Conservation (phyloP, 192 early-diverging fungal genomes). For the Chytriomyces sp. region DNA sequence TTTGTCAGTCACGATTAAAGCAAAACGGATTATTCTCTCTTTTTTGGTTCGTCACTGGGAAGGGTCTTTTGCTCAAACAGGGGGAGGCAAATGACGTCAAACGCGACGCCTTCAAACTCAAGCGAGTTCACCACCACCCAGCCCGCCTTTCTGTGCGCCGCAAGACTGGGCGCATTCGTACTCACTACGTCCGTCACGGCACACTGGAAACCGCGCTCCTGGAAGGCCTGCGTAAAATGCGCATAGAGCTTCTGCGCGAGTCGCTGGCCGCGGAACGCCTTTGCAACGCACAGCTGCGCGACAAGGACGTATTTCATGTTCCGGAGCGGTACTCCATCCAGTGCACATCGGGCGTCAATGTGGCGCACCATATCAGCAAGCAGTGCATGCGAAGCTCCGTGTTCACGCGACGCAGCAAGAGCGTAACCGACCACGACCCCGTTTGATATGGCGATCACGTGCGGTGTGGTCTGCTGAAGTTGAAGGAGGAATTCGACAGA, state of each 20-base stretch:
- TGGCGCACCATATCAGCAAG: constrained; percentile 10
- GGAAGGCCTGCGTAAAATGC: constrained; percentile 11
- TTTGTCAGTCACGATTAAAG: too few relatives aligned
- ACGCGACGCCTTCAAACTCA: constrained; percentile 2
- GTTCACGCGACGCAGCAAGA: constrained; percentile 10
- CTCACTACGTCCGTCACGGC: constrained; percentile 3
- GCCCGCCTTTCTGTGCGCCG: constrained; percentile 10
- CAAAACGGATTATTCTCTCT: too few relatives aligned
- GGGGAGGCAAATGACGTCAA: constrained; percentile 15
- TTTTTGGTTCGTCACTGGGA: too few relatives aligned
- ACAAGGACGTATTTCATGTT: constrained; percentile 14
- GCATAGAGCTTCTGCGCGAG: constrained; percentile 24
- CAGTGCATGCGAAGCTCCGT: constrained; percentile 18
- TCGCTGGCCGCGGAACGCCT: constrained; percentile 20
- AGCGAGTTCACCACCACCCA: constrained; percentile 1
- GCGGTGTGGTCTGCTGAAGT: constrained; percentile 29
- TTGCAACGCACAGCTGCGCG: constrained; percentile 40
- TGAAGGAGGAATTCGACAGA: constrained; percentile 27
- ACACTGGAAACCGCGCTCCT: neutral
- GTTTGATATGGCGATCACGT: constrained; percentile 16
- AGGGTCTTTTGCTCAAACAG: too few relatives aligned
- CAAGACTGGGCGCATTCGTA: neutral
- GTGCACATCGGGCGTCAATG: constrained; percentile 6
- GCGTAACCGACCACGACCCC: constrained; percentile 33
- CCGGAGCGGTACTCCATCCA: neutral